Base-by-base conservation (phyloP, 2,329 filamentous ascomycete genomes). In the Torrubiellomyces zombiae region DNA sequence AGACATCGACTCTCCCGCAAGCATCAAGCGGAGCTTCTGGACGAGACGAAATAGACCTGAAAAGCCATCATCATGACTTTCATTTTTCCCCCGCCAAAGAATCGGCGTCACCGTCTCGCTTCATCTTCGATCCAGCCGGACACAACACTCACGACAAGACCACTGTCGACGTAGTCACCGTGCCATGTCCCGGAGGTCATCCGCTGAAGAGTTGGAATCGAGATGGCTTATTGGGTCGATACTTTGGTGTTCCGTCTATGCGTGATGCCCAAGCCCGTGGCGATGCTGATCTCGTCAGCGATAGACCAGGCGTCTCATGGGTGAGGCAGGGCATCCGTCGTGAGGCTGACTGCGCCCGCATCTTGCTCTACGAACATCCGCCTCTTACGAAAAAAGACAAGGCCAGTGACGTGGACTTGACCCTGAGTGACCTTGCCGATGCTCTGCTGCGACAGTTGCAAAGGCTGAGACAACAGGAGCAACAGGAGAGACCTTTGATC, bases 181-280 rank as follows among this genome's bases (percentile, higher is more conserved):
- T 68, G 5, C 60, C 64, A 0, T 68, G 63, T 31, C 56, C 63
- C 0, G 63, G 62, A 0, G 62, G 57, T 0, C 55, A 65, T 19
- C 50, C 61, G 2, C 40, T 64, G n/a, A 51, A 58, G 14, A 65
- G 60, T 13, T 68, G 63, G 63, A 58, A 49, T 16, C 51, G 58
- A 9, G 59, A 63, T 24, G 58, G 55, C 2, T 50, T 64, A 1
- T 50, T 53, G 19, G 51, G 58, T 3, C 53, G 51, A 14, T 63
- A 60, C 33, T 61, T 60, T 29, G 51, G 53, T 5, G 45, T 46
- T 0, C 47, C 54, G 0, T 50, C 48, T 3, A 53, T 53, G 48
- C 43, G 50, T 6, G 48, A 51, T 18, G 48, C 47, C 2, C 45
- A 52, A 14, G 43, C 37, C 3, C 33, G 21, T 9, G 28, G 29